These are phyloP conservation scores for Panicum virgatum DNA, from an alignment of 202 grass and related monocot genomes.

Conservation along the genomic window DNA sequence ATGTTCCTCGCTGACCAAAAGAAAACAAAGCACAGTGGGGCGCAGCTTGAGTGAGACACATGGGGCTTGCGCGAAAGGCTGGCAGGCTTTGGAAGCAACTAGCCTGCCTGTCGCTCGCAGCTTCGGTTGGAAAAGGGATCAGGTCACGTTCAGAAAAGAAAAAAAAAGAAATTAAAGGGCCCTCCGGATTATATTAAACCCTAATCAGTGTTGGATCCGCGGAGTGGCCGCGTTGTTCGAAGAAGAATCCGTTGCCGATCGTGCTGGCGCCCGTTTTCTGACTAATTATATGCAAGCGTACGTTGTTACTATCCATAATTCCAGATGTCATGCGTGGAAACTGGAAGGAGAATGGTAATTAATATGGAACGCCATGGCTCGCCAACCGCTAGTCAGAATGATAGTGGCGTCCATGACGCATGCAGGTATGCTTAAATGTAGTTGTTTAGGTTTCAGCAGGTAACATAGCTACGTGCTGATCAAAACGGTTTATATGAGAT, in stretches of 20 bases:
- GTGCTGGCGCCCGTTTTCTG: neutral
- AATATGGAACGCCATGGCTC: neutral
- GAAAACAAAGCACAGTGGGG: no score
- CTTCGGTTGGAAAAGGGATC: constrained; percentile 6
- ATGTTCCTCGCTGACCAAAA: no score
- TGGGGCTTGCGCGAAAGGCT: no score
- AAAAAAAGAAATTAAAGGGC: neutral
- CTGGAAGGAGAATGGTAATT: neutral
- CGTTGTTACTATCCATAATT: neutral
- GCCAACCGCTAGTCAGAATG: neutral
- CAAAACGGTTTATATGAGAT: no score
- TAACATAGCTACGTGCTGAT: neutral
- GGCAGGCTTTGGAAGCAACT: constrained; percentile 28
- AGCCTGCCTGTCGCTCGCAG: constrained; percentile 14
- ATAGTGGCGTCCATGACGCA: neutral
- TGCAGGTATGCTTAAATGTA: neutral
- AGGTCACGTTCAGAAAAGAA: neutral
- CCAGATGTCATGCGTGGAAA: neutral
- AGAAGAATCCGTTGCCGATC: neutral
- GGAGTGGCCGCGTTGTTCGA: constrained; percentile 4
- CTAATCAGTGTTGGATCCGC: constrained; percentile 26
- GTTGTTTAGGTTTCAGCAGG: neutral
- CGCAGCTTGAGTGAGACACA: neutral
- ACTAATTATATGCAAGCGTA: neutral
- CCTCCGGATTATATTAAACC: neutral